Evolutionary conservation across 1,284 basidiomycete genomes (phyloP).

Genomic region (Pterulicium gracile): DNA sequence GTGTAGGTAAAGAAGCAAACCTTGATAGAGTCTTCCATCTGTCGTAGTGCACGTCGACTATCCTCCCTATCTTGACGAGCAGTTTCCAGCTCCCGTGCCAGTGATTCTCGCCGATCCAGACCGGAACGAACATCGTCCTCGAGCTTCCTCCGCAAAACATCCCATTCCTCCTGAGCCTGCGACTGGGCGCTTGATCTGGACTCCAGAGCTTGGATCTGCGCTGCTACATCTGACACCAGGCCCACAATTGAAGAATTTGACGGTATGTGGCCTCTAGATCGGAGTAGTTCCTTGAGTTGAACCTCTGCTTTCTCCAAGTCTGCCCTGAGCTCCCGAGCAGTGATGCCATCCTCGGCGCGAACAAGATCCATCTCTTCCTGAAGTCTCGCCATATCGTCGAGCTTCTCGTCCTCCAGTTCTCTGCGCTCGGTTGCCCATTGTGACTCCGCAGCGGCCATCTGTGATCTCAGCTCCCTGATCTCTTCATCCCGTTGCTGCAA

Average conservation of each 20-base stretch:
- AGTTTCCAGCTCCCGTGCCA: conserved; percentile 45
- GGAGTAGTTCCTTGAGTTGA: conserved; percentile 36
- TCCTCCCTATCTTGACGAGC: conserved; percentile 44
- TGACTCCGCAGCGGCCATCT: conserved; percentile 42
- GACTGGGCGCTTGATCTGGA: conserved; percentile 37
- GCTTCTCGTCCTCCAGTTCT: conserved; percentile 38
- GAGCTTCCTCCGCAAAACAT: conserved; percentile 27
- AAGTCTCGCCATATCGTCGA: conserved; percentile 30
- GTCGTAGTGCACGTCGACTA: conserved; percentile 31
- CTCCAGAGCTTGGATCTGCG: conserved; percentile 45
- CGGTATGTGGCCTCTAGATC: conserved; percentile 39
- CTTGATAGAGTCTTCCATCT: conserved; percentile 32
- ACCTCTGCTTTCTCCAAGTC: conserved; percentile 40
- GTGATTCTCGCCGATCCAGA: conserved; percentile 34
- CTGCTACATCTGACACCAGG: conserved; percentile 36
- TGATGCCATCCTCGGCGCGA: conserved; percentile 22
- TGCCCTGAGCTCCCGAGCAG: conserved; percentile 25
- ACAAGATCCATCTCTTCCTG: conserved; percentile 35
- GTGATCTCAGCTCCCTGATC: conserved; percentile 34
- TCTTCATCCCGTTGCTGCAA: conserved; percentile 39
- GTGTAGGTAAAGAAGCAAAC: conserved; percentile 18
- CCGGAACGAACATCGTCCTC: conserved; percentile 39
- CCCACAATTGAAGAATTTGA: conserved; percentile 40
- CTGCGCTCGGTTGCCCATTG: conserved; percentile 45
- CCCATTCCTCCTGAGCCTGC: conserved; percentile 38